phyloP scores from a whole-genome alignment of 495 filamentous ascomycete genomes.

The Jackrogersella minutella region DNA sequence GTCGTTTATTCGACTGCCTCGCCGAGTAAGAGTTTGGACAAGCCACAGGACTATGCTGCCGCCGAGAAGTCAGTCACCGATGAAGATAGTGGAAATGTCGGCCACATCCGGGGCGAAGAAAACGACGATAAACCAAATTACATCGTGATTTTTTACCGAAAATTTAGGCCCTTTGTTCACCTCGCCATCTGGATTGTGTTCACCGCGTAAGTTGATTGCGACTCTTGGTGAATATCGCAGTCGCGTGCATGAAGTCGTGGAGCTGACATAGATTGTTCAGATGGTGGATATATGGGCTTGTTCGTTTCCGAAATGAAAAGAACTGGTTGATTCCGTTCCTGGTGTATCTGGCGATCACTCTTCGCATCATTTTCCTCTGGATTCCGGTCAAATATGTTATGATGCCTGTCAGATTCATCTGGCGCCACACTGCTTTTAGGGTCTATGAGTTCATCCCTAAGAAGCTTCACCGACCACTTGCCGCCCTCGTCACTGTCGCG shows the following conservation, averaged over 20 bases:
- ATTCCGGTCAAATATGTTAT: conserved; percentile 72
- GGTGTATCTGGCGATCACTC: conserved; percentile 74
- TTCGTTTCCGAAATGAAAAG: conserved; percentile 74
- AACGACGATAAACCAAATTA: background rate
- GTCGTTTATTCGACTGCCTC: conserved; percentile 57
- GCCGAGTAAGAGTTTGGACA: conserved; percentile 42
- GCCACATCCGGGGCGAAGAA: conserved; percentile 21
- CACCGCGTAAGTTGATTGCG: conserved; percentile 43
- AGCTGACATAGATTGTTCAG: conserved; percentile 51
- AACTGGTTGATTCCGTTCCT: conserved; percentile 89
- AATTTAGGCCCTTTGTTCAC: conserved; percentile 32
- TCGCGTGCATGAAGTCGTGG: conserved; percentile 9
- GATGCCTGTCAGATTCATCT: conserved; percentile 69
- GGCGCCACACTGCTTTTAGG: conserved; percentile 67
- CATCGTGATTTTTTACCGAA: conserved; percentile 27
- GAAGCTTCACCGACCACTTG: conserved; percentile 65
- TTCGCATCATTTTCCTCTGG: conserved; percentile 78
- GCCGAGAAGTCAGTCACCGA: conserved; percentile 49
- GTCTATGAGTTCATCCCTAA: conserved; percentile 66
- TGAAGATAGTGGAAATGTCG: conserved; percentile 49
- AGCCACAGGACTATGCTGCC: conserved; percentile 46
- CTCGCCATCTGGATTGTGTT: conserved; percentile 43
- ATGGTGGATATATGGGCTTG: conserved; percentile 88
- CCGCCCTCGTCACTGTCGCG: conserved; percentile 65
- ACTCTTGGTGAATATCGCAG: conserved; percentile 13